phyloP scores from a whole-genome alignment of 495 filamentous ascomycete genomes.

The Aspergillus sclerotiicarbonarius region DNA sequence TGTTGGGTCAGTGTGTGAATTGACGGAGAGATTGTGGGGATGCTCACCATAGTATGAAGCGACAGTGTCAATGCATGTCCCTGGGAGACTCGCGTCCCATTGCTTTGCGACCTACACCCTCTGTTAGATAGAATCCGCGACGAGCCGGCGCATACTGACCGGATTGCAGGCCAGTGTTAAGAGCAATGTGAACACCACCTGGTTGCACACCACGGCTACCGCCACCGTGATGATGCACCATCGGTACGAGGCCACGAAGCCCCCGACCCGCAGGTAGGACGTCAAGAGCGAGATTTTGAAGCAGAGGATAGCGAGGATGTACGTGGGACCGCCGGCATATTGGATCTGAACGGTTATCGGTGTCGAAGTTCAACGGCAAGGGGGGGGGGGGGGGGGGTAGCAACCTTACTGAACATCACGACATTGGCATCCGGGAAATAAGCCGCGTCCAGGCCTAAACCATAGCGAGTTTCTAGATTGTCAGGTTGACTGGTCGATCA shows the following conservation, averaged over 20 bases:
- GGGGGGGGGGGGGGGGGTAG: background rate
- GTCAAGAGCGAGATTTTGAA: slow-evolving; percentile 53
- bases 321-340: slow-evolving; percentile 31
- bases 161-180: slow-evolving; percentile 38
- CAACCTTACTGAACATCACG: slow-evolving; percentile 28
- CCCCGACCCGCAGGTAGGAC: slow-evolving; percentile 50
- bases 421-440: slow-evolving; percentile 27
- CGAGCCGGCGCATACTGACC: slow-evolving; percentile 17
- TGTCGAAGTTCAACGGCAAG: background rate
- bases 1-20: slow-evolving; percentile 13
- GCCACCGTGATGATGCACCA: slow-evolving; percentile 32
- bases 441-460: slow-evolving; percentile 18
- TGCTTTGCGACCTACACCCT: slow-evolving; percentile 35
- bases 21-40: background rate
- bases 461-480: slow-evolving; percentile 30
- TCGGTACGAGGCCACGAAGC: slow-evolving; percentile 38
- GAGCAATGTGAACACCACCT: slow-evolving; percentile 27
- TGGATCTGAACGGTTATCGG: slow-evolving; percentile 21
- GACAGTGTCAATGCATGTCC: slow-evolving; percentile 40
- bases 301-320: slow-evolving; percentile 38
- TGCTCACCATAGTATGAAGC: slow-evolving; percentile 37
- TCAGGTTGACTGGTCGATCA: slow-evolving; percentile 4
- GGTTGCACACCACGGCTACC: slow-evolving; percentile 35
- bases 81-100: slow-evolving; percentile 42
- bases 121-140: background rate